Evolutionary conservation across 2,329 filamentous ascomycete species (phyloP), one percentile per base, ranked within the genome.

Genomic region (Biscogniauxia marginata): DNA sequence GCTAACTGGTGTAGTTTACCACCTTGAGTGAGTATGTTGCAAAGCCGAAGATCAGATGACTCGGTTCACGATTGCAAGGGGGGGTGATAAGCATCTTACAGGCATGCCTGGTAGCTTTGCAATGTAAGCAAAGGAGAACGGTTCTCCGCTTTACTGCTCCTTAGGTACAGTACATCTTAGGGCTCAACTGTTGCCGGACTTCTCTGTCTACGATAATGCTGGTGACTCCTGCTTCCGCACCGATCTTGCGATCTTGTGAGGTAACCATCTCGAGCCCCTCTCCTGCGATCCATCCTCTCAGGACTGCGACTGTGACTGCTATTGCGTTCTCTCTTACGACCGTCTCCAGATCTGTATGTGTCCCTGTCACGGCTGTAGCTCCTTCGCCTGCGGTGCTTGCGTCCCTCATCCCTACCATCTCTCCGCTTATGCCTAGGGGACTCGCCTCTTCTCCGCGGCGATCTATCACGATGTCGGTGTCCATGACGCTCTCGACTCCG

Each of bases 401-500:
- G 53, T 79, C 76, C 49, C 73, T 74, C 24, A 70, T 76, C 46
- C 69, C 57, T 78, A 77, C 56, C 87, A 69, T 56, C 78, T 72
- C 56, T 74, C n/a, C 57, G 49, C 43, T 55, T 58, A 55, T 65
- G 49, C 20, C 48, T 61, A 30, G 54, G 54, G 11, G 57, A 44
- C 18, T 65, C 67, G 8, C 67, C 59, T 53, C 60, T 61, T 24
- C 61, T 58, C 51, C 59, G 65, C 20, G 67, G 67, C 49, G 67
- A 71, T 49, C 65, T 63, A 44, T 70, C 64, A 9, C 61, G 65
- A 46, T 58, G 63, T 53, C 63, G 53, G 22, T 49, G 45, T 23
- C 45, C 7, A 25, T 25, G 9, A 50, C 64, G 54, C 19, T 65
- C 63, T 45, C 64, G 60, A 21, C 66, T 69, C 11, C 64, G 65